Base-by-base conservation (phyloP, 768 basidiomycete genomes). In the Phylloporus arenicola region DNA sequence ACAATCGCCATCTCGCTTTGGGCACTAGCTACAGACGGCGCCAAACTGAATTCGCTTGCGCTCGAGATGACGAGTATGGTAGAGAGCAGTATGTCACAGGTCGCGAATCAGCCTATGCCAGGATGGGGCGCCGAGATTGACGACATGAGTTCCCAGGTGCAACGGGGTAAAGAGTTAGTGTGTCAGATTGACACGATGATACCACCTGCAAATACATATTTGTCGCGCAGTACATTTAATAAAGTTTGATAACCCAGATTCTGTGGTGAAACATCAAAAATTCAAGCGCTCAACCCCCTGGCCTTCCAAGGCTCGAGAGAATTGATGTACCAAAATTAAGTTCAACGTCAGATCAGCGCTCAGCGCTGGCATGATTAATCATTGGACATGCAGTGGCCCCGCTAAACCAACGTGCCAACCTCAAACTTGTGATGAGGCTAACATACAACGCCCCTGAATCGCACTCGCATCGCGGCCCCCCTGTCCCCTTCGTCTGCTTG, bases 1-100 rank as follows among this genome's bases (percentile, higher is more conserved):
- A 77, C 76, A 4, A 63, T 79, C 8, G 76, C 73, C 5, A 63
- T 78, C 11, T 77, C 77, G 16, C 62, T 78, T 7, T 78, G 77
- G 77, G 74, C 76, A 16, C 62, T 64, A 10, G 72, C 57, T 13
- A 44, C 60, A 11, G 61, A 51, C n/a, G 78, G 77, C 11, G 77
- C 73, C 8, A 73, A 68, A 41, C 59, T 79, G 9, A 57, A 70
- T 46, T 71, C 72, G 5, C 51, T 78, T 10, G 61, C 55, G 17
- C 65, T 79, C 12, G 52, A 70, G 54, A 52, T 70, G 39, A 76
- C 68, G 2, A 68, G 72, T 0, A 52, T 30, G 57, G 41, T 65
- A 14, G 59, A 66, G 39, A 64, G 46, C 4, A 42, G 63, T 13
- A 64, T 66, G 63, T 3, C 22, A 1, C 35, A 47, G 3, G 55